phyloP scores from a whole-genome alignment of 306 rosid species.

The Castanopsis chinensis region DNA sequence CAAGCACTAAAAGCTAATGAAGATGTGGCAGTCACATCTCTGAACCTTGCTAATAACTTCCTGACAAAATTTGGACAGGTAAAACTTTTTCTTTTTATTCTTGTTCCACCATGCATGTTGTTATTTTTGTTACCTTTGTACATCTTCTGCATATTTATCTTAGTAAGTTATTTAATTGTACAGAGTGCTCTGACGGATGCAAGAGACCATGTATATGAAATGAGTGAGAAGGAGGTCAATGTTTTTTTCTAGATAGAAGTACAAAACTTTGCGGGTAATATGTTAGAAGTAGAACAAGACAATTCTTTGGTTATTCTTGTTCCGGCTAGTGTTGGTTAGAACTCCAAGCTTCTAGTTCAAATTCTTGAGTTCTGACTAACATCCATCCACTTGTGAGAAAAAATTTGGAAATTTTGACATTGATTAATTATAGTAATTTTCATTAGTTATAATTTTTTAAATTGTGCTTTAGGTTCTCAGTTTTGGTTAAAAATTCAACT shows the following conservation, averaged over 20 bases:
- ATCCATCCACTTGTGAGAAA: constrained; percentile 17
- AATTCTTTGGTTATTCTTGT: constrained; percentile 24
- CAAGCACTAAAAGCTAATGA: constrained; percentile 96
- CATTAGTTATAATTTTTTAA: neutral
- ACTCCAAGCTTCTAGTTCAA: constrained; percentile 27
- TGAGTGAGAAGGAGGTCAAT: constrained; percentile 88
- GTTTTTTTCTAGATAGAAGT: constrained; percentile 53
- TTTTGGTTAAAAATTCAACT: neutral
- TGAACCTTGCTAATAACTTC: constrained; percentile 81
- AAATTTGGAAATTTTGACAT: constrained; percentile 40
- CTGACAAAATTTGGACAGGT: constrained; percentile 98
- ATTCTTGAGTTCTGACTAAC: constrained; percentile 43
- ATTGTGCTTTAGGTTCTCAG: neutral
- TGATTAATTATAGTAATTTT: constrained; percentile 22
- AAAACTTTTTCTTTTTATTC: neutral
- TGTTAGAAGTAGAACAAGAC: constrained; percentile 1
- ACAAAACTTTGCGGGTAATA: constrained; percentile 1
- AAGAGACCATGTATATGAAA: constrained; percentile 92
- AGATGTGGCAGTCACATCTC: constrained; percentile 71
- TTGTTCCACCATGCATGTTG: neutral
- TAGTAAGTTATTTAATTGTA: constrained; percentile 18
- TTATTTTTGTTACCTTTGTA: neutral
- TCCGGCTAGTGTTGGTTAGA: constrained; percentile 29
- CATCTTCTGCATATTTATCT: constrained; percentile 2
- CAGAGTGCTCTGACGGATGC: constrained; percentile 98